Conservation (phyloP, 139 green algal genomes). For the Gonium pectorale region DNA sequence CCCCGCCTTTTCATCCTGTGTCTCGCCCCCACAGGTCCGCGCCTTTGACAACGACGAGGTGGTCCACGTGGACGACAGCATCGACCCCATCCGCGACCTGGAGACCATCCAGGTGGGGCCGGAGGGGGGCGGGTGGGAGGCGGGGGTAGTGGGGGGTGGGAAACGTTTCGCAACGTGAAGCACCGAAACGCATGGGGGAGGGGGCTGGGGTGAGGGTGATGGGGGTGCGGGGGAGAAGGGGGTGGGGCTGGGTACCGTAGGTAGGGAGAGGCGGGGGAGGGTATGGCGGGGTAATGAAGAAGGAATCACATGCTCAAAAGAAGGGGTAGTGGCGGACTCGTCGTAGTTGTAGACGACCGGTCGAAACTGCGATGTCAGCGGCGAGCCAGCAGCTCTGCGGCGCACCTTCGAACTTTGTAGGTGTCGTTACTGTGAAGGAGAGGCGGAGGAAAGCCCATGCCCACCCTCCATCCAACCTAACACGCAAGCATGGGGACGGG, state of each 20-base stretch:
- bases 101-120: conserved; percentile 87
- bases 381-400: no score
- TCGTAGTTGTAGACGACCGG: no score
- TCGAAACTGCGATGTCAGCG: no score
- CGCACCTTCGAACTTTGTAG: no score
- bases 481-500: no score
- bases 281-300: background rate
- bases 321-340: no score
- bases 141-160: background rate
- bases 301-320: no score
- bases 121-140: background rate
- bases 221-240: background rate
- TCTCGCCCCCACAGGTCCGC: conserved; percentile 50
- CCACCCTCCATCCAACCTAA: no score
- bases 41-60: conserved; percentile 86
- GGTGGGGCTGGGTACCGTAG: background rate
- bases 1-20: background rate
- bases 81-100: conserved; percentile 93
- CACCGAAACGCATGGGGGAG: no score
- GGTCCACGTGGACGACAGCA: conserved; percentile 80
- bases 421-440: no score
- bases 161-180: no score
- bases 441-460: no score
- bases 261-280: background rate
- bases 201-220: background rate